phyloP scores from a whole-genome alignment of 2,329 filamentous ascomycete species.

The Aspergillus brunneoviolaceus region DNA sequence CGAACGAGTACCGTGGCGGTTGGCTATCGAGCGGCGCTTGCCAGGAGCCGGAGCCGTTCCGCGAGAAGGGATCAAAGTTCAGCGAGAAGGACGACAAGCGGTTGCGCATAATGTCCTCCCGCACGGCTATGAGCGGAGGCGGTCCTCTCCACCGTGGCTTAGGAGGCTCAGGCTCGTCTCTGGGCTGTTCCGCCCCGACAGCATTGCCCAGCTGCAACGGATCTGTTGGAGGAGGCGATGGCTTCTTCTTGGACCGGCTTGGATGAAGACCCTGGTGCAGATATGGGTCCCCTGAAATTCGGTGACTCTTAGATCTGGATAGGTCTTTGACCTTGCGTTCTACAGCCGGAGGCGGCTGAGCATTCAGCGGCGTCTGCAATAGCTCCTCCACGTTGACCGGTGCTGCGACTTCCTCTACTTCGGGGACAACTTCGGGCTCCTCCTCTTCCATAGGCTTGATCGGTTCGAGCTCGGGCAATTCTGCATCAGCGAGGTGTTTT shows the following conservation, averaged over 20 bases:
- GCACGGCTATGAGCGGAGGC: constrained; percentile 54
- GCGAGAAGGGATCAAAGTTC: constrained; percentile 31
- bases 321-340: constrained; percentile 19
- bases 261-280: background rate
- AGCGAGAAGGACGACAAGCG: constrained; percentile 39
- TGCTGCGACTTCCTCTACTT: constrained; percentile 53
- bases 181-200: constrained; percentile 12
- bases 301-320: constrained; percentile 18
- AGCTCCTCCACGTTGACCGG: constrained; percentile 66
- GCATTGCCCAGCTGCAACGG: constrained; percentile 13
- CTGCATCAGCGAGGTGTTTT: constrained; percentile 78
- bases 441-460: constrained; percentile 41
- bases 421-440: constrained; percentile 29
- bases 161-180: constrained; percentile 17
- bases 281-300: constrained; percentile 15
- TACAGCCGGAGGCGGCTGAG: constrained; percentile 43
- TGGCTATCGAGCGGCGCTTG: constrained; percentile 15
- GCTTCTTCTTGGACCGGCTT: constrained; percentile 12
- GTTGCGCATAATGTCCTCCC: constrained; percentile 52
- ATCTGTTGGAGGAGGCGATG: constrained; percentile 6
- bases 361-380: constrained; percentile 61
- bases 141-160: constrained; percentile 29
- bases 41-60: constrained; percentile 30
- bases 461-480: constrained; percentile 63
- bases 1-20: constrained; percentile 18